These are phyloP conservation scores for Scalesia atractyloides DNA, from an alignment of 129 eudicot genomes.

Conservation along the genomic window DNA sequence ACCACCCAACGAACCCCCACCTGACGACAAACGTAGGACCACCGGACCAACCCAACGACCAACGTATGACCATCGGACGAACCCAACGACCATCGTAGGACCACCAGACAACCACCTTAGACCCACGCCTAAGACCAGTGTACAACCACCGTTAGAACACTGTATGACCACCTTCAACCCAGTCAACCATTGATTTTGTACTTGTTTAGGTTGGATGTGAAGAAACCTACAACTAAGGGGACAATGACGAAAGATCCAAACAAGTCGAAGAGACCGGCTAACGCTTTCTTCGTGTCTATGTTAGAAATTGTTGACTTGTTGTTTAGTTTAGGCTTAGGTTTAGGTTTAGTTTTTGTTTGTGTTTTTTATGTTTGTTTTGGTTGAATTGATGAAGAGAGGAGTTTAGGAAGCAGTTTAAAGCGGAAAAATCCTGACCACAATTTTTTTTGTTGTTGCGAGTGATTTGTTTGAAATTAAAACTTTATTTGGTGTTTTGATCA, in stretches of 20 bases:
- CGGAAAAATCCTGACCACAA: slow-evolving; percentile 61
- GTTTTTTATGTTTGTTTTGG: not conserved
- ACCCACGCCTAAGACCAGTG: no score
- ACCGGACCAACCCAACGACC: no score
- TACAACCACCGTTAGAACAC: no score
- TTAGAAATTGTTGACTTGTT: slow-evolving; percentile 15
- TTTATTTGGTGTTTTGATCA: not conserved
- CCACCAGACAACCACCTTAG: no score
- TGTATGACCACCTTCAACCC: no score
- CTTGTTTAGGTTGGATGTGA: slow-evolving; percentile 63
- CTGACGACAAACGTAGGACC: no score
- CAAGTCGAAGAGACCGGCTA: slow-evolving; percentile 86
- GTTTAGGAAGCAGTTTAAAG: slow-evolving; percentile 60
- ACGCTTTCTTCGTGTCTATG: slow-evolving; percentile 88
- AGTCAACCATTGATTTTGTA: not conserved
- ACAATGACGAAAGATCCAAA: slow-evolving; percentile 74
- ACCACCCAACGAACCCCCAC: no score
- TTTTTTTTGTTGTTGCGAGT: slow-evolving; percentile 72
- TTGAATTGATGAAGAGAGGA: slow-evolving; percentile 51
- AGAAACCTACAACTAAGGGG: slow-evolving; percentile 44
- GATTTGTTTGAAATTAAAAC: not conserved
- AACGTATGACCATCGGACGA: no score
- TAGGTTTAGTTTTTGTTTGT: not conserved
- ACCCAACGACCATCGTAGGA: no score
- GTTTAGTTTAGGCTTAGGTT: not conserved